phyloP scores from a whole-genome alignment of 768 basidiomycete species.

The Favolaschia claudopus region DNA sequence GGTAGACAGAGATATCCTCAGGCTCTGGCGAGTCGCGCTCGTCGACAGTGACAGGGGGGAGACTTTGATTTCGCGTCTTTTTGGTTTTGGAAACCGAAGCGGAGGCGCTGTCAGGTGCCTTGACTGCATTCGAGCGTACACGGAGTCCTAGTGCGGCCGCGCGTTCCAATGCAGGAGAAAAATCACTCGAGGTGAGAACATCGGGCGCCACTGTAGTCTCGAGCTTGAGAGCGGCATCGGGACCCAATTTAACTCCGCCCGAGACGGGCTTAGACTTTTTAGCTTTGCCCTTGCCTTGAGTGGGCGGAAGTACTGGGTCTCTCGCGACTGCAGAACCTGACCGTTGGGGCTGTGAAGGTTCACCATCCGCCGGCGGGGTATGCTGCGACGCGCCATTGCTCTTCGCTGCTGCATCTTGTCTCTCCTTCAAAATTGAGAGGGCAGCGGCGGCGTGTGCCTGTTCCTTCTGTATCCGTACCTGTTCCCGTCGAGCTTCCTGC shows the following conservation, averaged over 20 bases:
- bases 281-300: conserved; percentile 10
- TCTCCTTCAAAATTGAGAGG: conserved; percentile 34
- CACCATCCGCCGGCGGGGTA: conserved; percentile 1
- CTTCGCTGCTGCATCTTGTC: conserved; percentile 31
- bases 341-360: neutral
- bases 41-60: neutral
- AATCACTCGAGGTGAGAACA: neutral
- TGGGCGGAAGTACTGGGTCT: conserved; percentile 5
- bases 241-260: conserved; percentile 22
- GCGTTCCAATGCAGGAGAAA: conserved; percentile 16
- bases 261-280: conserved; percentile 24
- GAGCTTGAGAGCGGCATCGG: neutral
- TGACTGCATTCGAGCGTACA: neutral
- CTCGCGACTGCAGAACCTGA: conserved; percentile 2
- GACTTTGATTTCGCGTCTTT: conserved; percentile 9
- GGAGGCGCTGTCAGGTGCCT: neutral
- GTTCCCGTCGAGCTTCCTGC: conserved; percentile 38
- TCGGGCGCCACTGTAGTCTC: neutral
- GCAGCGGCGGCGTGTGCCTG: conserved; percentile 38
- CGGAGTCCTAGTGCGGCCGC: conserved; percentile 22
- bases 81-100: conserved; percentile 11
- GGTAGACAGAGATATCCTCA: conserved; percentile 29
- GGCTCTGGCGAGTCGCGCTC: neutral
- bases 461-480: conserved; percentile 38
- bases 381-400: conserved; percentile 10